Base-by-base conservation (phyloP, 306 rosid species). In the Vigna radiata region DNA sequence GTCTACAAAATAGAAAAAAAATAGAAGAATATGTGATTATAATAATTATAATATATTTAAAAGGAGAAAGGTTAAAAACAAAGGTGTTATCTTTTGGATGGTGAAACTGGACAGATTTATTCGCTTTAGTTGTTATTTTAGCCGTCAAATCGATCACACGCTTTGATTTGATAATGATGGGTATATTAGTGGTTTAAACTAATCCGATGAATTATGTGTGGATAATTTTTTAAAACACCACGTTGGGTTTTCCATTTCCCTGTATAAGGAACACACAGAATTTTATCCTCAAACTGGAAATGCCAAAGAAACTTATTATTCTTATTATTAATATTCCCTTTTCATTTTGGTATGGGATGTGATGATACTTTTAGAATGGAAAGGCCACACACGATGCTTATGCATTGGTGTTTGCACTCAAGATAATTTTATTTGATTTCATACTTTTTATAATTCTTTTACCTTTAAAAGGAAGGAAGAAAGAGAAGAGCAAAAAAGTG, bases 161-260 rank as follows among this genome's bases (percentile, higher is more conserved):
- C 66, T 60, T 79, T 67, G 81, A 48, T 75, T 79, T 82, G 72
- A 79, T 47, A 49, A 48, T 66, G 83, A 71, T 64, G 68, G 78
- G 1, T 27, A 10, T 65, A 64, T 19, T 73, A n/a, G 82, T 82
- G 70, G 76, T 54, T 83, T 83, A 54, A 83, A 72, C 76, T 72
- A 29, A 19, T 72, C 69, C 68, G 19, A 18, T 49, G 23, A 54
- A 66, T 54, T 39, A 50, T 2, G 37, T 68, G 67, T 83, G 84
- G 96, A 90, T 90, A 86, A 86, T 91, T 79, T 85, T 79, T 43
- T 86, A 43, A 66, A 84, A 55, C 65, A 60, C 76, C 70, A 68
- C 79, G 56, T 71, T 86, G 70, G 46, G 69, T 73, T 72, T 71
- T 61, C 53, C 41, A 18, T 73, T 78, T 82, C 49, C 63, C 56